These are phyloP conservation scores for Xanthoceras sorbifolium DNA, from an alignment of 345 rosid genomes.

Conservation along the genomic window DNA sequence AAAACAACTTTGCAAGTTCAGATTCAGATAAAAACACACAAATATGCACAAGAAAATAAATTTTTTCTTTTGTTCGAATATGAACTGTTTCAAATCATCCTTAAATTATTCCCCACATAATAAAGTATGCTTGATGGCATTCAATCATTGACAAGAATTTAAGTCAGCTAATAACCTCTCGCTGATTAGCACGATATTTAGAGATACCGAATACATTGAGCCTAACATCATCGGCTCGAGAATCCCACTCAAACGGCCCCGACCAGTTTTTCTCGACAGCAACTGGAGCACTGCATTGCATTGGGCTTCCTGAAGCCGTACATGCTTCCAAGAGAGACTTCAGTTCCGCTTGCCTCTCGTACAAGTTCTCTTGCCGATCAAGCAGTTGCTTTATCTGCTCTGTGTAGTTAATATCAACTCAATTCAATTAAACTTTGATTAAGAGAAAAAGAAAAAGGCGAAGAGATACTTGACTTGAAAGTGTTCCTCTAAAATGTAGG, in stretches of 20 bases:
- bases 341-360: conserved; percentile 69
- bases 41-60: no score
- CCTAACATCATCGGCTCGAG: conserved; percentile 67
- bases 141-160: neutral
- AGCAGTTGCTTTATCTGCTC: conserved; percentile 71
- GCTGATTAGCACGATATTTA: conserved; percentile 78
- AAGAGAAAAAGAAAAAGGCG: neutral
- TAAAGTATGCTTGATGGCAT: neutral
- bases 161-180: conserved; percentile 51
- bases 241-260: conserved; percentile 79
- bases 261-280: conserved; percentile 64
- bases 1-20: no score
- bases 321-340: conserved; percentile 57
- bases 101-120: no score
- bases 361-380: conserved; percentile 73
- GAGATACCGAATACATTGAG: conserved; percentile 86
- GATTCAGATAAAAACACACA: no score
- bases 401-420: conserved; percentile 10
- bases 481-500: neutral
- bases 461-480: neutral
- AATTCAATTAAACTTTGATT: neutral
- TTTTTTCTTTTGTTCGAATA: no score
- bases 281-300: conserved; percentile 30
- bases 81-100: no score
- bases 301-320: conserved; percentile 40